Evolutionary conservation across 345 rosid species (phyloP), one percentile per base, ranked within the genome.

Genomic region (Syzygium jambos): DNA sequence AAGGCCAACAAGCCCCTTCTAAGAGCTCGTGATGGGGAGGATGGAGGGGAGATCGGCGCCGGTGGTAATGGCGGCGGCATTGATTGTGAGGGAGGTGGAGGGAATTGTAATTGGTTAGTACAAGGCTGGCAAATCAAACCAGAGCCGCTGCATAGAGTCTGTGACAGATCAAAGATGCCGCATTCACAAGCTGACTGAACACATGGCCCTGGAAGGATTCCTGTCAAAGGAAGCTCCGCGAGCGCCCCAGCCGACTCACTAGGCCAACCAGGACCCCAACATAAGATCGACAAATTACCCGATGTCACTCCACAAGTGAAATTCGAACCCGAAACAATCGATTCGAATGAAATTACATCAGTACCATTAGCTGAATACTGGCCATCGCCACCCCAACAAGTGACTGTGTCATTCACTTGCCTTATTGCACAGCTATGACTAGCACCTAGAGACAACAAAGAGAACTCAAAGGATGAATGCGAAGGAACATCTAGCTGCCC

Each of bases 261-360:
- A 80, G 87, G 56, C 95, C 96, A 93, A 15, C 96, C 94, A 0
- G 94, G 93, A 14, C 95, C 98, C 98, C 99, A 98, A 89, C 99
- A 98, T 73, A 92, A 56, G 3, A 95, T 68, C 1, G 97, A 90
- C 25, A 93, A 87, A 63, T 93, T 91, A 57, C 57, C 19, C 10
- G 95, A 78, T 1, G 87, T 86, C 51, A 96, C 88, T 84, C 99
- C 99, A 88, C 99, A 98, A 4, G 94, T 90, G 68, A 95, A 95
- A 92, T 91, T 92, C 52, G 91, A 85, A 56, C 98, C 96, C 11
- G 99, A 93, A 89, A 94, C 95, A 57, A 98, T 92, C 7, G 94
- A 93, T 86, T 93, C 96, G 86, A 96, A 98, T 0, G 87, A 78
- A 88, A 90, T 84, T 30, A 57, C 90, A 14, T 89, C 85, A 5